A percentile compares a stretch with the other conserved stretches of the same genome.
Evolutionary conservation across 1,284 basidiomycete species (phyloP).

Genomic region (Wolfiporia cocos): DNA sequence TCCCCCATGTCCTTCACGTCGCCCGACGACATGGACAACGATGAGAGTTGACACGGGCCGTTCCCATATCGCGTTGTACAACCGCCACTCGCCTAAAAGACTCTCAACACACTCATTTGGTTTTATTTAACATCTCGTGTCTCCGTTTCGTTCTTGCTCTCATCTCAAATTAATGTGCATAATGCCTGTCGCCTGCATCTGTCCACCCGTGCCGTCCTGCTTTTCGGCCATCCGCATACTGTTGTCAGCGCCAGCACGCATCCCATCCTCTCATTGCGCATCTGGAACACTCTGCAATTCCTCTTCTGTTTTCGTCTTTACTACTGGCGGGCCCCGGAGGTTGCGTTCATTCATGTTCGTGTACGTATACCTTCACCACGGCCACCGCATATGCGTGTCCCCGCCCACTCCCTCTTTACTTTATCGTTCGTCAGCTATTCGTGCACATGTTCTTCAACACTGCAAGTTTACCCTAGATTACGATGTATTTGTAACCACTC

Average conservation of each 20-base stretch:
- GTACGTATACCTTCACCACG: conserved; percentile 5
- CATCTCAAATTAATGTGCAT: conserved; percentile 6
- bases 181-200: conserved; percentile 1
- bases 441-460: conserved; percentile 12
- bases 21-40: conserved; percentile 34
- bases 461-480: conserved; percentile 35
- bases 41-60: conserved; percentile 24
- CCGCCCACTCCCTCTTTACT: conserved; percentile 8
- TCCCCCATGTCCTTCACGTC: conserved; percentile 69
- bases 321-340: conserved; percentile 10
- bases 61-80: conserved; percentile 11
- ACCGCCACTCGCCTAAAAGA: conserved; percentile 13
- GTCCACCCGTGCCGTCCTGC: conserved; percentile 7
- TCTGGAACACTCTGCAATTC: conserved; percentile 9
- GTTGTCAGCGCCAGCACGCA: conserved; percentile 12
- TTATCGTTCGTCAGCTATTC: conserved; percentile 18
- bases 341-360: conserved; percentile 5
- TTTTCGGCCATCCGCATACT: conserved; percentile 10
- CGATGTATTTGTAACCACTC: conserved; percentile 47
- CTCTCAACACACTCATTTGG: conserved; percentile 19
- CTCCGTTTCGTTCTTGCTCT: conserved; percentile 10
- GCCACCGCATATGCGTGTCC: no score
- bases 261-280: conserved; percentile 10
- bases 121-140: conserved; percentile 17
- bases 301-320: no score